Conservation (phyloP, 2,329 filamentous ascomycete species). For the Chaetomiaceae sp. region DNA sequence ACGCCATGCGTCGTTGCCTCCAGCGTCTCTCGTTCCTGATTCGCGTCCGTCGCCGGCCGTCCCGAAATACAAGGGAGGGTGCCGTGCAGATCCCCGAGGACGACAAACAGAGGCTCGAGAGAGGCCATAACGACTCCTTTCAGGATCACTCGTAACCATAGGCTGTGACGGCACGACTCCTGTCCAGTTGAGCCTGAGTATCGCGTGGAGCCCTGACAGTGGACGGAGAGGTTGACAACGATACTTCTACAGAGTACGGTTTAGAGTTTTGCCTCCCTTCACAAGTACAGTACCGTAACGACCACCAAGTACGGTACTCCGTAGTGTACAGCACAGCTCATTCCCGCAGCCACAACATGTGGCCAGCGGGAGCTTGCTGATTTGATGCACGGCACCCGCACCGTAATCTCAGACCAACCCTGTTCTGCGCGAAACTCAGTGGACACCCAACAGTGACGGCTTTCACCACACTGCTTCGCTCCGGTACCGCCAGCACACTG, state of each 20-base stretch:
- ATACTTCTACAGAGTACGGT: too few relatives aligned
- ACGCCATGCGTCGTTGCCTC: too few relatives aligned
- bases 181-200: too few relatives aligned
- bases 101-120: not conserved
- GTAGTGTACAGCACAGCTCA: too few relatives aligned
- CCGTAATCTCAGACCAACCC: slow-evolving; percentile 5
- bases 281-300: not conserved
- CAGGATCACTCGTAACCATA: too few relatives aligned
- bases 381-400: slow-evolving; percentile 10
- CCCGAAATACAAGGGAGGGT: not conserved
- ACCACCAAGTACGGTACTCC: too few relatives aligned
- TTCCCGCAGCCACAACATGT: slow-evolving; percentile 7
- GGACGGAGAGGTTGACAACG: too few relatives aligned
- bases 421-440: slow-evolving; percentile 7
- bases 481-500: not conserved
- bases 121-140: too few relatives aligned
- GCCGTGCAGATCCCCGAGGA: not conserved
- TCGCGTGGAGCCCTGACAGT: too few relatives aligned
- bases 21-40: too few relatives aligned
- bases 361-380: slow-evolving; percentile 13
- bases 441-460: not conserved
- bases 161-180: too few relatives aligned
- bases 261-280: not conserved
- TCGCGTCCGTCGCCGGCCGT: not conserved
- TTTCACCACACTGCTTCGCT: not conserved